Percentiles rank a stretch among this genome's conserved stretches.
phyloP scores from a whole-genome alignment of 805 yeast species.

The Priceomyces castillae region DNA sequence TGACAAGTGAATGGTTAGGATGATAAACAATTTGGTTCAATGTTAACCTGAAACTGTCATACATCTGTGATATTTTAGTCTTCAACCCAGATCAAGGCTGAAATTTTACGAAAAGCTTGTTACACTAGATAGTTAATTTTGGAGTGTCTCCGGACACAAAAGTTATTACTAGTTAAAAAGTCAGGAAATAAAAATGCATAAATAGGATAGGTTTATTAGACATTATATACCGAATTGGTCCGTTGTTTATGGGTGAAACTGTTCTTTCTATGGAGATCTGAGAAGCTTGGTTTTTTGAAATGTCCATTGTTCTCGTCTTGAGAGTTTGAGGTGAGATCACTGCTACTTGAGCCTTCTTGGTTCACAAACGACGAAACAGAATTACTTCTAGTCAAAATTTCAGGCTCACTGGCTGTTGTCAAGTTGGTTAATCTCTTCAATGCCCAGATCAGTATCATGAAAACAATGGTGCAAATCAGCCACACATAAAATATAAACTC shows the following conservation, averaged over 20 bases:
- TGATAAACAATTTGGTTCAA: background rate
- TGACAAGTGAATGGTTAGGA: background rate
- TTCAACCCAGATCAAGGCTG: background rate
- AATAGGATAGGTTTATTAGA: background rate
- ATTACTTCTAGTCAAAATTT: slow-evolving; percentile 11
- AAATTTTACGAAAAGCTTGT: no score
- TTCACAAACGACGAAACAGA: slow-evolving; percentile 11
- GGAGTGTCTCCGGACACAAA: slow-evolving; percentile 71
- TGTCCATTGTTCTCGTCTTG: background rate
- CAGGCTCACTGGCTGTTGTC: slow-evolving; percentile 8
- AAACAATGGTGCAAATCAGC: slow-evolving; percentile 17
- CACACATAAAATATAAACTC: slow-evolving; percentile 24
- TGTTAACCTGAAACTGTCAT: background rate
- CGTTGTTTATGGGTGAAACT: slow-evolving; percentile 16
- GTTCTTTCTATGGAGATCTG: slow-evolving; percentile 17
- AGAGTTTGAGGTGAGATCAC: background rate
- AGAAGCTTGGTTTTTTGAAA: slow-evolving; percentile 7
- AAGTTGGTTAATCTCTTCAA: slow-evolving; percentile 20
- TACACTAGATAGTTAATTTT: slow-evolving; percentile 47
- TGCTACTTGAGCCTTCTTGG: background rate
- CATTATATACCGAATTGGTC: background rate
- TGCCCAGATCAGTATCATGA: slow-evolving; percentile 10
- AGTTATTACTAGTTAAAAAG: no score
- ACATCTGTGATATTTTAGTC: background rate
- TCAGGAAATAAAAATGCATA: background rate